Conservation (phyloP, 139 green algal species). For the Yamagishiella unicocca region DNA sequence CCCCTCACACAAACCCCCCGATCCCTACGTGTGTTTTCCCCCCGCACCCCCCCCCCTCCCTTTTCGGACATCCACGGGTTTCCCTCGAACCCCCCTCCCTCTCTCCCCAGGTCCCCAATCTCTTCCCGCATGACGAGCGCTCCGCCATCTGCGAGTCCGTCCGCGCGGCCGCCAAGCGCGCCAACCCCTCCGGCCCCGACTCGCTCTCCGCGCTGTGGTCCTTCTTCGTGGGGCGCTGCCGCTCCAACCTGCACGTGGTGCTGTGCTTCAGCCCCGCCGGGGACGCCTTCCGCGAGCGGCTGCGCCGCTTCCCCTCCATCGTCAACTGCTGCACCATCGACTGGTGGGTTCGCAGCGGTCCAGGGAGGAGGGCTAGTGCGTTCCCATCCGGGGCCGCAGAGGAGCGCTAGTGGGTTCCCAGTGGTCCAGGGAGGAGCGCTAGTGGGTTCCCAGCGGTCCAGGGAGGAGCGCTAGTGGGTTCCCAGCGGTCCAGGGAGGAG, state of each 20-base stretch:
- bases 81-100: background rate
- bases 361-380: too few species aligned
- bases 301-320: constrained; percentile 71
- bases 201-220: constrained; percentile 57
- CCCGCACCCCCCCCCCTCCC: background rate
- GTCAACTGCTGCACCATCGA: constrained; percentile 79
- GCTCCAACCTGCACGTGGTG: constrained; percentile 84
- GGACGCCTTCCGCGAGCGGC: constrained; percentile 70
- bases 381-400: too few species aligned
- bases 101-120: constrained; percentile 72
- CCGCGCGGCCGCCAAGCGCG: constrained; percentile 16
- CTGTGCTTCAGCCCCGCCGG: constrained; percentile 77
- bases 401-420: too few species aligned
- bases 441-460: too few species aligned
- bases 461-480: too few species aligned
- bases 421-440: too few species aligned
- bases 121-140: constrained; percentile 85
- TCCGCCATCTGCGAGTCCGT: constrained; percentile 66
- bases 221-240: constrained; percentile 68
- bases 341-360: too few species aligned
- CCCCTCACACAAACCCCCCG: too few species aligned
- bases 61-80: too few species aligned
- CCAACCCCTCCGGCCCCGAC: constrained; percentile 16
- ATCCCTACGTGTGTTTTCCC: too few species aligned
- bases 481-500: too few species aligned